phyloP scores from a whole-genome alignment of 1,284 basidiomycete species.

The Nidula niveotomentosa region DNA sequence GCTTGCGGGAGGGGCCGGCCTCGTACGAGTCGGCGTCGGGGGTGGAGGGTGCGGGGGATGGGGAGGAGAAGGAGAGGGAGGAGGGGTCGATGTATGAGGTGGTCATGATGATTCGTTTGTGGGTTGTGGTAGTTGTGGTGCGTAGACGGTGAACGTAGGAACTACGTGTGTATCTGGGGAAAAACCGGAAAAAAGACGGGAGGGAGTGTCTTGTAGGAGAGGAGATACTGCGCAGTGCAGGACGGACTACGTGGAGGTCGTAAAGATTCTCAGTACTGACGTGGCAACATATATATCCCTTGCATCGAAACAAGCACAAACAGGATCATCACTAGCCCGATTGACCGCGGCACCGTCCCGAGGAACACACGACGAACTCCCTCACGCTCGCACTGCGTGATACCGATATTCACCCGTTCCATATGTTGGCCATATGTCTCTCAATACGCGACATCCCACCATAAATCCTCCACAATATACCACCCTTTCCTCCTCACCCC shows the following conservation, averaged over 20 bases:
- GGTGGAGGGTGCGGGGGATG: slow-evolving; percentile 22
- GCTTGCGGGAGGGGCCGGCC: slow-evolving; percentile 61
- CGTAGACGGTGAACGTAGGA: slow-evolving; percentile 4
- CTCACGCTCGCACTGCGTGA: too few relatives aligned
- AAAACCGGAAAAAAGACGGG: slow-evolving; percentile 4
- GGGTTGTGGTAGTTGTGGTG: slow-evolving; percentile 4
- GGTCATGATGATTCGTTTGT: slow-evolving; percentile 2
- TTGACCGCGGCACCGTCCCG: too few relatives aligned
- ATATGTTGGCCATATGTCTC: too few relatives aligned
- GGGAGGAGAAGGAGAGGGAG: slow-evolving; percentile 20
- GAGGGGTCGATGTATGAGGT: slow-evolving; percentile 31
- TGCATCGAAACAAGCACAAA: slow-evolving; percentile 13
- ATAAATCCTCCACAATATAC: too few relatives aligned
- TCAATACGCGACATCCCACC: too few relatives aligned
- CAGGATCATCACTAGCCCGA: neutral
- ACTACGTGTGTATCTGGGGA: slow-evolving; percentile 1
- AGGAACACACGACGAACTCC: too few relatives aligned
- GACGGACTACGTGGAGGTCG: slow-evolving; percentile 24
- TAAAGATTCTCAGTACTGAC: slow-evolving; percentile 11
- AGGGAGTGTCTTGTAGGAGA: slow-evolving; percentile 9
- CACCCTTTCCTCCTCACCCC: too few relatives aligned
- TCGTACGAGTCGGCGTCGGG: slow-evolving; percentile 10
- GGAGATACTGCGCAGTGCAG: slow-evolving; percentile 24
- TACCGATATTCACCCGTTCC: too few relatives aligned
- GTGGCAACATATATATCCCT: slow-evolving; percentile 10